Evolutionary conservation across 2,329 filamentous ascomycete species (phyloP), one percentile per base, ranked within the genome.

Genomic region (Xylaria sp.): DNA sequence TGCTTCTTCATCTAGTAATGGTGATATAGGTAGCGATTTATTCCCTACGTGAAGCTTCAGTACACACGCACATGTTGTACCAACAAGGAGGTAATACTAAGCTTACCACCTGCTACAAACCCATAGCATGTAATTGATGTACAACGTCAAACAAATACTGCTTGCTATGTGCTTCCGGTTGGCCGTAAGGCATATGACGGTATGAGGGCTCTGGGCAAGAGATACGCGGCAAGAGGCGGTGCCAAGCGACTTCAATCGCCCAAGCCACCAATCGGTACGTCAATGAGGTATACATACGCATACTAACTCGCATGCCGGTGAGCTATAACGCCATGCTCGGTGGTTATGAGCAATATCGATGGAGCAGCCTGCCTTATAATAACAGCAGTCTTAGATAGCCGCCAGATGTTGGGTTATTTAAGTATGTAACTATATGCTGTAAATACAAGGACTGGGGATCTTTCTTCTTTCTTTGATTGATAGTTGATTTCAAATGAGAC

Each of bases 231-330:
- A 53, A 62, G 53, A 58, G 24, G 27, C 34, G 27, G 36, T 53
- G 58, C 64, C 64, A 66, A 66, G 58, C 19, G n/a, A 9, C 9
- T 32, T 53, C 21, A 32, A 48, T 50, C 12, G 14, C 30, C n/a
- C 24, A n/a, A 8, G 32, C 34, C 58, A 45, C 48, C 17, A 42
- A 61, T 50, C 50, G 30, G 14, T 30, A 53, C 27, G 24, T 53
- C 8, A 32, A 53, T 7, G 14, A 53, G 12, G 50, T 27, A n/a
- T 53, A 24, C 19, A n/a, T 53, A 24, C 19, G 2, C 21, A 34
- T 5, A 51, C 21, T 8, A 50, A 50, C 47, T 17, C 24, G 4
- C n/a, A 19, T 50, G 60, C 30, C 56, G 30, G 39, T 36, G 21
- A 63, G 24, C 17, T 5, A 63, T 45, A 36, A 36, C 51, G 27